Conservation (phyloP, 306 rosid species). For the Mimosa pudica region DNA sequence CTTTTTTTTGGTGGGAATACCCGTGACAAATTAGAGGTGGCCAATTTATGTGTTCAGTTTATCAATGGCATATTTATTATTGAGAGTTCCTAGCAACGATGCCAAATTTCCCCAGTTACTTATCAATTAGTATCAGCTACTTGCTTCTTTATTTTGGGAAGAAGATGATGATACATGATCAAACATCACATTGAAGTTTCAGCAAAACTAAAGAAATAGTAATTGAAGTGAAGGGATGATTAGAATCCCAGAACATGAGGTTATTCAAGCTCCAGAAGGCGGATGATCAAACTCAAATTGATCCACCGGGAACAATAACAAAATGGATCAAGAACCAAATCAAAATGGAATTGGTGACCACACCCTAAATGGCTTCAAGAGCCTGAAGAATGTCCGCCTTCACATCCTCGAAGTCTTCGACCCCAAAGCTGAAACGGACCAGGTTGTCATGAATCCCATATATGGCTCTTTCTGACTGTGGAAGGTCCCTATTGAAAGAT, state of each 20-base stretch:
- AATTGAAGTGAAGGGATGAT: background rate
- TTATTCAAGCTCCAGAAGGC: conserved; percentile 3
- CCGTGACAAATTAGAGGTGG: no score
- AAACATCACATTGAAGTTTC: background rate
- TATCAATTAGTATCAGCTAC: background rate
- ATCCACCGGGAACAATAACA: conserved; percentile 17
- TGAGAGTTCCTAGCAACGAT: no score
- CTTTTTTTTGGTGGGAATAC: no score
- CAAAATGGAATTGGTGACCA: background rate
- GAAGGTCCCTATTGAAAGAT: conserved; percentile 73
- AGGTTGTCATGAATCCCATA: conserved; percentile 82
- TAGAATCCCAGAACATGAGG: conserved; percentile 1
- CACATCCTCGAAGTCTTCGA: conserved; percentile 73
- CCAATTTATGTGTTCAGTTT: no score
- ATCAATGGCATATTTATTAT: no score
- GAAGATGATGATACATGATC: background rate
- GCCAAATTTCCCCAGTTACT: no score
- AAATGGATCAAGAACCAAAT: background rate
- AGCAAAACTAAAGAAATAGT: conserved; percentile 1
- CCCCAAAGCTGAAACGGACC: conserved; percentile 96
- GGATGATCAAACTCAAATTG: conserved; percentile 39
- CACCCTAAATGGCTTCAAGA: conserved; percentile 55
- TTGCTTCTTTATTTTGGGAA: background rate
- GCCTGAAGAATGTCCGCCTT: conserved; percentile 78
- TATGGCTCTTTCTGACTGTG: conserved; percentile 65